A percentile compares a stretch with the other conserved stretches of the same genome.
Evolutionary conservation across 2,329 filamentous ascomycete genomes (phyloP).

Genomic region (Ophiocordyceps unilateralis): DNA sequence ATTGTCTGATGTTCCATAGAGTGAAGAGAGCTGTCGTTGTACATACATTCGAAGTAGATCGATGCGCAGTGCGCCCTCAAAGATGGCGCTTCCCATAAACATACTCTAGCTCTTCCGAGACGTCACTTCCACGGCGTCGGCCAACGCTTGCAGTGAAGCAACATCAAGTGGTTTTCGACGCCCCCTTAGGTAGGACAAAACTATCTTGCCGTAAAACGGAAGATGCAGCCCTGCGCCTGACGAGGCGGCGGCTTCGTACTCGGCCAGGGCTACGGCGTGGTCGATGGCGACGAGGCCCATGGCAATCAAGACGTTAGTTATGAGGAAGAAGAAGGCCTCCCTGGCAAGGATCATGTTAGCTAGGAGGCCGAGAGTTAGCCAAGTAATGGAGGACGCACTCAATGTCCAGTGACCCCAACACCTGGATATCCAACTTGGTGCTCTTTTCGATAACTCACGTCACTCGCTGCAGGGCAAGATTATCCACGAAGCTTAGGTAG

Average conservation of each 20-base stretch:
- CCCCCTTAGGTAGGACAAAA: too few relatives aligned
- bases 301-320: slow-evolving; percentile 52
- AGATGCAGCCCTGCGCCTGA: not conserved
- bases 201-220: too few relatives aligned
- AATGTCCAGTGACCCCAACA: slow-evolving; percentile 51
- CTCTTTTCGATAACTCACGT: slow-evolving; percentile 55
- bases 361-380: not conserved
- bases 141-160: slow-evolving; percentile 1
- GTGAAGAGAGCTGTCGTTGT: too few relatives aligned
- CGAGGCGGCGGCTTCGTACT: slow-evolving; percentile 10
- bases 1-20: too few relatives aligned
- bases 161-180: not conserved
- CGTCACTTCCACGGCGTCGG: slow-evolving; percentile 38
- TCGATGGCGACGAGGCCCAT: slow-evolving; percentile 54
- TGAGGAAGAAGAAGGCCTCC: slow-evolving; percentile 56
- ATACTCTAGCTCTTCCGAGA: slow-evolving; percentile 54
- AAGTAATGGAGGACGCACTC: slow-evolving; percentile 21
- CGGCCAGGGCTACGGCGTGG: slow-evolving; percentile 43
- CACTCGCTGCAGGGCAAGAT: slow-evolving; percentile 45
- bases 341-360: not conserved
- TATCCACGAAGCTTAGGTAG: slow-evolving; percentile 62
- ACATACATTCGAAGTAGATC: slow-evolving; percentile 50
- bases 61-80: slow-evolving; percentile 48
- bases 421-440: slow-evolving; percentile 45
- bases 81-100: slow-evolving; percentile 53